phyloP scores from a whole-genome alignment of 2,329 filamentous ascomycete species.

The Blastomyces percursus region DNA sequence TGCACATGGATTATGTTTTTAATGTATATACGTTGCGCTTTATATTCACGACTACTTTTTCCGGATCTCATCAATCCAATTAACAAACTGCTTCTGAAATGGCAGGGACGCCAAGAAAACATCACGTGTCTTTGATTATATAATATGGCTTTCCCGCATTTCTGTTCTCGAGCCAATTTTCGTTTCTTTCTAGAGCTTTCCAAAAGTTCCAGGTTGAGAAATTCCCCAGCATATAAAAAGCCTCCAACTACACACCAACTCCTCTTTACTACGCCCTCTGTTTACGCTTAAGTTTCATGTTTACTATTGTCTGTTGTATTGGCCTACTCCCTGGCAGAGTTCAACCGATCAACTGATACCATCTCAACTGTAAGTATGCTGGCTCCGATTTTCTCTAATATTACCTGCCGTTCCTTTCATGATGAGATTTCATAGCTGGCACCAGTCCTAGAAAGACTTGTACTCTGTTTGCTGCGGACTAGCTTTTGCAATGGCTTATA shows the following conservation, averaged over 20 bases:
- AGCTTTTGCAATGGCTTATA: slow-evolving; percentile 36
- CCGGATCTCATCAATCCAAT: not conserved
- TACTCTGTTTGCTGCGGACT: slow-evolving; percentile 52
- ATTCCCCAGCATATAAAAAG: not conserved
- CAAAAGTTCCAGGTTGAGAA: slow-evolving; percentile 1
- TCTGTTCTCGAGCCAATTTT: not conserved
- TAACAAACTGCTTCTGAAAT: no score
- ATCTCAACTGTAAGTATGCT: slow-evolving; percentile 4
- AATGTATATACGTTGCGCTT: not conserved
- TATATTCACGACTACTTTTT: not conserved
- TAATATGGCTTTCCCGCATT: not conserved
- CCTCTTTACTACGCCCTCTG: not conserved
- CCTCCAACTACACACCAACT: not conserved
- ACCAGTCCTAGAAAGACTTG: slow-evolving; percentile 56
- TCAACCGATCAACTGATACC: not conserved
- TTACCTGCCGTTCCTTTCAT: slow-evolving; percentile 22
- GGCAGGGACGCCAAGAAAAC: not conserved
- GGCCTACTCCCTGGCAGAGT: not conserved
- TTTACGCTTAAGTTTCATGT: not conserved
- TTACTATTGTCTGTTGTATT: not conserved
- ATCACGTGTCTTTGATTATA: not conserved
- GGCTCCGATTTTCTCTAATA: slow-evolving; percentile 7
- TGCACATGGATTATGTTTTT: not conserved
- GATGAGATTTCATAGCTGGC: slow-evolving; percentile 54
- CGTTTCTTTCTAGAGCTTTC: slow-evolving; percentile 16